Conservation (phyloP, 805 yeast genomes). For the Starmerella floris region DNA sequence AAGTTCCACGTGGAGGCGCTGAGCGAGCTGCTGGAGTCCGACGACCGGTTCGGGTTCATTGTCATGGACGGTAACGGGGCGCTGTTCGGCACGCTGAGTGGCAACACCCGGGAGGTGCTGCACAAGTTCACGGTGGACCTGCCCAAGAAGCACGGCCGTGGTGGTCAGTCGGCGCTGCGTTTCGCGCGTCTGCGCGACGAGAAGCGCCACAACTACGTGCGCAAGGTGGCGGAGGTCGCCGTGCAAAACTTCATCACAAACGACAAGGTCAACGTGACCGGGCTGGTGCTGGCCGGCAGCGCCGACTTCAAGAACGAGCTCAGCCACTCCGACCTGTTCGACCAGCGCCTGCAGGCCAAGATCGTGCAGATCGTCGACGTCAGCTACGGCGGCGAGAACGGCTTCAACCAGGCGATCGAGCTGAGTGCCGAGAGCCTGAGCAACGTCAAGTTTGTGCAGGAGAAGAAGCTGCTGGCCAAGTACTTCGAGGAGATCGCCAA, state of each 20-base stretch:
- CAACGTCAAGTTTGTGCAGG: conserved; percentile 95
- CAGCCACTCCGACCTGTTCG: conserved; percentile 85
- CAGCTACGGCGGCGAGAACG: conserved; percentile 98
- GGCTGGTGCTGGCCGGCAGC: conserved; percentile 93
- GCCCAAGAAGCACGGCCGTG: conserved; percentile 99
- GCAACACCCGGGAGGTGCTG: conserved; percentile 91
- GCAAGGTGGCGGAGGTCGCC: conserved; percentile 97
- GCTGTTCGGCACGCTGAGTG: conserved; percentile 84
- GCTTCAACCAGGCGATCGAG: conserved; percentile 98
- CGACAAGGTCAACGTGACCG: conserved; percentile 89
- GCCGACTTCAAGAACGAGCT: conserved; percentile 97
- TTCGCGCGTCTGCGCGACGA: conserved; percentile 97
- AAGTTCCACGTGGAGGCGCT: conserved; percentile 97
- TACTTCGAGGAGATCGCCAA: conserved; percentile 96
- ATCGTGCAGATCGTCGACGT: conserved; percentile 89
- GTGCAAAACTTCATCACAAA: conserved; percentile 92
- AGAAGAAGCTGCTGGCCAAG: conserved; percentile 80
- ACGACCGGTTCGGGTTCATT: conserved; percentile 93
- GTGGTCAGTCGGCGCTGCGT: conserved; percentile 99
- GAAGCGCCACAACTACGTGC: conserved; percentile 94
- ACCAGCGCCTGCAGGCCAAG: conserved; percentile 72
- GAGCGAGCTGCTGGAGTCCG: conserved; percentile 84
- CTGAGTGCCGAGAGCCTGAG: conserved; percentile 92
- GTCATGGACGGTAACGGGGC: conserved; percentile 99
- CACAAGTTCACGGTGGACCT: conserved; percentile 94